Evolutionary conservation across 768 basidiomycete species (phyloP), one percentile per base, ranked within the genome.

Genomic region (Grammothele lineata): DNA sequence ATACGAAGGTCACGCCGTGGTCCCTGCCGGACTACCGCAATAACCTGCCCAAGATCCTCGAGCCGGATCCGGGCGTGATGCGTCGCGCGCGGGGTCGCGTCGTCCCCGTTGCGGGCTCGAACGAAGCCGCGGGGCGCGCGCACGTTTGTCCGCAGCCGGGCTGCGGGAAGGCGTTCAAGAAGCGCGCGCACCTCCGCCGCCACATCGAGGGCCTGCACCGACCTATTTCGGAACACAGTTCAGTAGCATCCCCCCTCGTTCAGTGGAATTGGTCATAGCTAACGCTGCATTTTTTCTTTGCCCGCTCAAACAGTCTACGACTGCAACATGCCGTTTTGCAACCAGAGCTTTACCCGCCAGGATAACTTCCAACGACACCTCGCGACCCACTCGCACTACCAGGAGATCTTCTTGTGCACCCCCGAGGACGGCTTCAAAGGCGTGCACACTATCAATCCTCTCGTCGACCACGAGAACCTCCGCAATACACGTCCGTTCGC

Each of bases 201-300:
- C 90, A 92, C 67, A 75, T 91, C 17, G 65, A 83, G 48, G 83
- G 81, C 44, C 83, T 92, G 40, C 89, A 92, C 86, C 55, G 87
- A 90, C 56, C 87, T 14, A 7, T 30, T 30, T 36, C 35, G 35
- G 17, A 85, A 89, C 91, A 55, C 66, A n/a, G n/a, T n/a, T n/a
- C n/a, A n/a, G n/a, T n/a, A 87, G 73, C 1, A 37, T 38, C 14
- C 27, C 4, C 25, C 21, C 14, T 41, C 18, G 38, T 36, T 15
- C 27, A 21, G 17, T 23, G 36, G 9, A 10, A 32, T 44, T n/a
- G 6, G 35, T 9, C 6, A 17, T 36, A n/a, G 35, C 30, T 32
- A 15, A 32, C 8, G 30, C 8, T 15, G 8, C 30, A 32, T 15
- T 32, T 8, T 15, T 15, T 8, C 30, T 32, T 48, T 34, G 17